A percentile compares a stretch with the other conserved stretches of the same genome.
Evolutionary conservation across 768 basidiomycete genomes (phyloP).

Genomic region (Tylopilus subfusipes): DNA sequence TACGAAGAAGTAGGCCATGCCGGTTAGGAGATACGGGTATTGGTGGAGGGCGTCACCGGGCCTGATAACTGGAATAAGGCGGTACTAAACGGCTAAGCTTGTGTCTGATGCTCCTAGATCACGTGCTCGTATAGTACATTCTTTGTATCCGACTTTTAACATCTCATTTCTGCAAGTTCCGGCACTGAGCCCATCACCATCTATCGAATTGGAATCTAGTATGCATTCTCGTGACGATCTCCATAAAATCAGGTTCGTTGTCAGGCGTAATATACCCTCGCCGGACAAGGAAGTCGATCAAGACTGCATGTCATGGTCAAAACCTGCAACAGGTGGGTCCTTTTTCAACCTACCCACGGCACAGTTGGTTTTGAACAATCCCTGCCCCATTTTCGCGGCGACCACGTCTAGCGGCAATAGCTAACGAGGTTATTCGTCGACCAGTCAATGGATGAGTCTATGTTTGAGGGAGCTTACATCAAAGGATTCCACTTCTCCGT

Average conservation of each 20-base stretch:
- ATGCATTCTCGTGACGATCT: conserved; percentile 74
- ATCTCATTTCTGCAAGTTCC: background rate
- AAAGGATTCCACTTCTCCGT: conserved; percentile 94
- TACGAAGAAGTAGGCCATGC: conserved; percentile 82
- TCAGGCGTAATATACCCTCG: conserved; percentile 85
- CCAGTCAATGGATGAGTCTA: background rate
- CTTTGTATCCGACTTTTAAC: no score
- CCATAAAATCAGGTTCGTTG: conserved; percentile 78
- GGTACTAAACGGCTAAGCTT: no score
- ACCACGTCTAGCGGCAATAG: conserved; percentile 64
- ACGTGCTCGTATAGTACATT: background rate
- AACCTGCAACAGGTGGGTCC: background rate
- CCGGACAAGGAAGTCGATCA: conserved; percentile 87
- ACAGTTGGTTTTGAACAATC: conserved; percentile 91
- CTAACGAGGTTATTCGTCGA: conserved; percentile 35
- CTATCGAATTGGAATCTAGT: conserved; percentile 61
- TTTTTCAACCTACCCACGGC: conserved; percentile 57
- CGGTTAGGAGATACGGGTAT: background rate
- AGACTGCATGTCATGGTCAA: conserved; percentile 45
- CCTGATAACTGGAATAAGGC: background rate
- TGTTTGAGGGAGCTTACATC: conserved; percentile 48
- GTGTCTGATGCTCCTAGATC: background rate
- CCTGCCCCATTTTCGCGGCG: conserved; percentile 57
- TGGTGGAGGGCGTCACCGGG: background rate
- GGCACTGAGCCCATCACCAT: conserved; percentile 33